Conservation (phyloP, 2,329 filamentous ascomycete genomes). For the Pseudogymnoascus sp. region DNA sequence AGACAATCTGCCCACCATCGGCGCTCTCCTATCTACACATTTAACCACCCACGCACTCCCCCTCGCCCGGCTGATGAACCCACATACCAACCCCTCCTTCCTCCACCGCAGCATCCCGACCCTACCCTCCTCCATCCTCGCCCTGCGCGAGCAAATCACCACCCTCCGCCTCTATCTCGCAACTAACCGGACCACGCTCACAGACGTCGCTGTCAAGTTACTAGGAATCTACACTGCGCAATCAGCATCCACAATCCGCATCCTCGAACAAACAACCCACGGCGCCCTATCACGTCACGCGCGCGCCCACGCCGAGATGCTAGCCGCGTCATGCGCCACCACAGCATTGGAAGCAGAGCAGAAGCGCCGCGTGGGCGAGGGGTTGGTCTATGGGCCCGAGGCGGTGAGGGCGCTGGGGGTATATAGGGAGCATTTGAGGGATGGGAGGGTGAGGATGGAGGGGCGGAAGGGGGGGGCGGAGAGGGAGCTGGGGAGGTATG, state of each 20-base stretch:
- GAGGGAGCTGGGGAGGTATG: conserved; percentile 25
- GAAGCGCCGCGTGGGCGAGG: conserved; percentile 17
- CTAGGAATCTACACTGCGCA: conserved; percentile 20
- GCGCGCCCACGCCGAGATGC: conserved; percentile 15
- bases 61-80: conserved; percentile 41
- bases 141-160: conserved; percentile 31
- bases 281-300: conserved; percentile 21
- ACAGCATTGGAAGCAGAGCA: conserved; percentile 14
- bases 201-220: conserved; percentile 24
- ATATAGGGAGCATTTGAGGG: conserved; percentile 22
- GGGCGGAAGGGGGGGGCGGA: conserved; percentile 21
- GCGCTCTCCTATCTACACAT: conserved; percentile 39
- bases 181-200: conserved; percentile 29
- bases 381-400: conserved; percentile 23
- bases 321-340: conserved; percentile 16
- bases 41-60: conserved; percentile 42
- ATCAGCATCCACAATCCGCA: conserved; percentile 19
- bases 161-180: conserved; percentile 34
- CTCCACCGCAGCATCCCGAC: conserved; percentile 49
- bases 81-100: conserved; percentile 39
- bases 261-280: conserved; percentile 24
- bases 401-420: conserved; percentile 20
- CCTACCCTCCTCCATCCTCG: conserved; percentile 34
- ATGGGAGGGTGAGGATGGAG: conserved; percentile 22
- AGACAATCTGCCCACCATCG: conserved; percentile 39